These are phyloP conservation scores for Vaccinium corymbosum DNA, from an alignment of 148 eudicot species.

Conservation along the genomic window DNA sequence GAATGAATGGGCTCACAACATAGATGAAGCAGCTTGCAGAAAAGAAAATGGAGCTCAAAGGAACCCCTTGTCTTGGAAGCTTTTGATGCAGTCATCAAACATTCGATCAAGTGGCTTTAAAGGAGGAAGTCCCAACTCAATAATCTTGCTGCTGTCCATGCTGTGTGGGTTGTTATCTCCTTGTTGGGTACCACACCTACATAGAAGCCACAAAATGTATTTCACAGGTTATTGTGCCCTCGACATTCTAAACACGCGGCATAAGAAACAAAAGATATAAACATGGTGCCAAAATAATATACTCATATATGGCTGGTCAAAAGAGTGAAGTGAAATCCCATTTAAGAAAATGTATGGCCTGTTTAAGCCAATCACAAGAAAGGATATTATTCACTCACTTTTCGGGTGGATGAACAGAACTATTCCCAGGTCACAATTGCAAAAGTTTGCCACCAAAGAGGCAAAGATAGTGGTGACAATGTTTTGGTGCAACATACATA, in stretches of 20 bases:
- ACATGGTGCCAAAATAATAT: neutral
- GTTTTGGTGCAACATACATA: neutral
- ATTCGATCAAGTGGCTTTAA: conserved; percentile 64
- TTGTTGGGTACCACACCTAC: conserved; percentile 56
- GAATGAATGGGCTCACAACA: no score
- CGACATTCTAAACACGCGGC: neutral
- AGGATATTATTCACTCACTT: neutral
- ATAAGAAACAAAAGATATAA: neutral
- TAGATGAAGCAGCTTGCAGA: neutral
- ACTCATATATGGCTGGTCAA: neutral
- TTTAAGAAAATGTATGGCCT: neutral
- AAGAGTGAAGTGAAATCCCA: neutral
- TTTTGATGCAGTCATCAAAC: conserved; percentile 86
- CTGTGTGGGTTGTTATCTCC: conserved; percentile 74
- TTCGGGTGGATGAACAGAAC: neutral
- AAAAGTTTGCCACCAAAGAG: neutral
- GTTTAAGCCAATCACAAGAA: neutral
- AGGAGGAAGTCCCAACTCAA: conserved; percentile 61
- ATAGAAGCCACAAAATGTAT: neutral
- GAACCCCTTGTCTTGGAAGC: conserved; percentile 76
- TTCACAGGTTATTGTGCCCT: neutral
- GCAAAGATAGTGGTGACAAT: neutral
- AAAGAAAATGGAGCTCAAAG: conserved; percentile 20
- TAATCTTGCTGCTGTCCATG: conserved; percentile 79
- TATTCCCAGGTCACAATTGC: neutral